These are phyloP conservation scores for Lyophyllum semitale DNA, from an alignment of 768 basidiomycete genomes.

Conservation along the genomic window DNA sequence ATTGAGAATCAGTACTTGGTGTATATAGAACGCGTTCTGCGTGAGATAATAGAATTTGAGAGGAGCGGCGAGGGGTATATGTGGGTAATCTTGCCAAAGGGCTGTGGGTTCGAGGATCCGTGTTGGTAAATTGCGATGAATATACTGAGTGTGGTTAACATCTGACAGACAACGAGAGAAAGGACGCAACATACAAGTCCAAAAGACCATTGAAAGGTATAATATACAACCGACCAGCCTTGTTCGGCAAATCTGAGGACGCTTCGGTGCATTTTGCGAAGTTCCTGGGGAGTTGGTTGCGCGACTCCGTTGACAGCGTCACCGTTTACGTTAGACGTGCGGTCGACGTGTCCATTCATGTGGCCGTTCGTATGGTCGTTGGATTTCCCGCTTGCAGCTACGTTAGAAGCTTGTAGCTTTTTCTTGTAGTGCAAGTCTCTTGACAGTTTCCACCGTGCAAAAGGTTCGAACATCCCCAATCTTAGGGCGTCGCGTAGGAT, in stretches of 20 bases:
- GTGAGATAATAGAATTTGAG: slow-evolving; percentile 89
- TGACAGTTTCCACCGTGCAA: slow-evolving; percentile 76
- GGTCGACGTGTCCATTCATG: slow-evolving; percentile 25
- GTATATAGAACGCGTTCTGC: slow-evolving; percentile 87
- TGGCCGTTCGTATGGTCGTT: slow-evolving; percentile 29
- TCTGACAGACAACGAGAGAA: slow-evolving; percentile 15
- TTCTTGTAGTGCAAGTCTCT: slow-evolving; percentile 44
- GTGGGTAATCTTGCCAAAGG: slow-evolving; percentile 83
- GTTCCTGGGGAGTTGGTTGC: slow-evolving; percentile 41
- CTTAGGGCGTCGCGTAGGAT: slow-evolving; percentile 78
- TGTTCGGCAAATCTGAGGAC: slow-evolving; percentile 93
- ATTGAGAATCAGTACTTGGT: slow-evolving; percentile 90
- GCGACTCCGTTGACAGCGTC: slow-evolving; percentile 18
- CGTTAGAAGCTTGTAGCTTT: slow-evolving; percentile 19
- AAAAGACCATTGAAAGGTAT: slow-evolving; percentile 69
- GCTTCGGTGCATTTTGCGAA: slow-evolving; percentile 64
- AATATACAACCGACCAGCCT: slow-evolving; percentile 88
- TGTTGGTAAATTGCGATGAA: slow-evolving; percentile 74
- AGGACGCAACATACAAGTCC: slow-evolving; percentile 71
- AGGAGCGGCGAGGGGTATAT: slow-evolving; percentile 74
- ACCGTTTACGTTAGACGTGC: slow-evolving; percentile 38
- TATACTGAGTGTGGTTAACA: slow-evolving; percentile 55
- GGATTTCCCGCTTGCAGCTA: slow-evolving; percentile 22
- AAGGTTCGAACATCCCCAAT: slow-evolving; percentile 73
- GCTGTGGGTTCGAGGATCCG: slow-evolving; percentile 60